Evolutionary conservation across 2,329 filamentous ascomycete species (phyloP).

Genomic region (Verticillium tricorpus): DNA sequence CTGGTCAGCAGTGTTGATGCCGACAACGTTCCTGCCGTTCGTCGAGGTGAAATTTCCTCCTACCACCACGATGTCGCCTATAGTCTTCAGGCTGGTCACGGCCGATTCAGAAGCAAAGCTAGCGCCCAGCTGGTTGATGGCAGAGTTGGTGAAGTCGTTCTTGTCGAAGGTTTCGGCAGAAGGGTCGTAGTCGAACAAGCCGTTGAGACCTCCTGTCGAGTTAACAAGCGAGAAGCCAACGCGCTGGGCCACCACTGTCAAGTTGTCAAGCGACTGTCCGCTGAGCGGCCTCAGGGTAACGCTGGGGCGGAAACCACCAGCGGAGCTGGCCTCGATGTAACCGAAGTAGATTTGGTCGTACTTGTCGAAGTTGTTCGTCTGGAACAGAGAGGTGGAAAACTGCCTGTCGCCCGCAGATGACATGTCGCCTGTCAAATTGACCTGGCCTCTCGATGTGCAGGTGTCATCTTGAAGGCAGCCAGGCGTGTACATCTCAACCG

Average conservation of each 20-base stretch:
- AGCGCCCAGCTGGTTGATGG: conserved; percentile 71
- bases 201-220: conserved; percentile 78
- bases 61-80: conserved; percentile 64
- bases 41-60: conserved; percentile 78
- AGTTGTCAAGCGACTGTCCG: conserved; percentile 54
- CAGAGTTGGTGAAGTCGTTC: conserved; percentile 63
- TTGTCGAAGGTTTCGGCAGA: conserved; percentile 51
- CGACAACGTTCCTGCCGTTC: conserved; percentile 70
- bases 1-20: conserved; percentile 60
- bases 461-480: conserved; percentile 78
- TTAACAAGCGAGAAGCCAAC: conserved; percentile 73
- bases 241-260: conserved; percentile 85
- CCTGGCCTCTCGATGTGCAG: conserved; percentile 70
- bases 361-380: conserved; percentile 96
- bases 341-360: conserved; percentile 91
- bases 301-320: conserved; percentile 65
- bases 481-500: conserved; percentile 86
- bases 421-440: conserved; percentile 76
- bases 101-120: conserved; percentile 63
- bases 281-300: conserved; percentile 70
- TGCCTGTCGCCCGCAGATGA: conserved; percentile 41
- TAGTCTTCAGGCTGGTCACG: conserved; percentile 63
- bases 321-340: conserved; percentile 69
- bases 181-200: conserved; percentile 85
- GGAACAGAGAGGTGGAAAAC: conserved; percentile 63